phyloP scores from a whole-genome alignment of 1,284 basidiomycete genomes.

The Moesziomyces parantarcticus region DNA sequence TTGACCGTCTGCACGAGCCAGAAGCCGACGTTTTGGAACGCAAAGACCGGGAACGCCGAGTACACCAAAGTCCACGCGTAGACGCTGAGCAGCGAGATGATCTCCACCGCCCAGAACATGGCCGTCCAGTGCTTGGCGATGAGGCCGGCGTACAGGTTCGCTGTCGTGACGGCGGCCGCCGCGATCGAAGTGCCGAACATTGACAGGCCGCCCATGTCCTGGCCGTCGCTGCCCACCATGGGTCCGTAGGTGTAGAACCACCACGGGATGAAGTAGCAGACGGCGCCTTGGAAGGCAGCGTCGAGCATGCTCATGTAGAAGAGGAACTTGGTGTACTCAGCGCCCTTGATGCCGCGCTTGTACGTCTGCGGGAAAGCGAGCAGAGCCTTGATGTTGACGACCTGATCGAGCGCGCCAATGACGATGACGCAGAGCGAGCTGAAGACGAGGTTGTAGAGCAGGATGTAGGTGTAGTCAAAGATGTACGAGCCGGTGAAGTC shows the following conservation, averaged over 20 bases:
- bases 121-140: constrained; percentile 53
- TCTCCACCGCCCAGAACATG: constrained; percentile 58
- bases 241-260: constrained; percentile 76
- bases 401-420: constrained; percentile 96
- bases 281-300: constrained; percentile 88
- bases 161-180: constrained; percentile 84
- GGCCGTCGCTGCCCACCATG: constrained; percentile 45
- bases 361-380: constrained; percentile 94
- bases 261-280: constrained; percentile 91
- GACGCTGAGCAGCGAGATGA: constrained; percentile 57
- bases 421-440: constrained; percentile 91
- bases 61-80: constrained; percentile 59
- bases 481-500: constrained; percentile 92
- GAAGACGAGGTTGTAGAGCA: constrained; percentile 85
- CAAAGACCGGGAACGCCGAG: constrained; percentile 52
- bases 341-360: constrained; percentile 86
- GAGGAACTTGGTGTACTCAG: constrained; percentile 89
- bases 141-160: constrained; percentile 72
- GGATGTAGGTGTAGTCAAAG: constrained; percentile 81
- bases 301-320: constrained; percentile 97
- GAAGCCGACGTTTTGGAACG: constrained; percentile 50
- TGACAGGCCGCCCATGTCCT: constrained; percentile 72
- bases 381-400: constrained; percentile 88
- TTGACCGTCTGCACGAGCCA: constrained; percentile 55
- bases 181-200: constrained; percentile 94